A percentile compares a stretch with the other conserved stretches of the same genome.
Conservation (phyloP, 2,329 filamentous ascomycete species). For the Neoarthrinium moseri region DNA sequence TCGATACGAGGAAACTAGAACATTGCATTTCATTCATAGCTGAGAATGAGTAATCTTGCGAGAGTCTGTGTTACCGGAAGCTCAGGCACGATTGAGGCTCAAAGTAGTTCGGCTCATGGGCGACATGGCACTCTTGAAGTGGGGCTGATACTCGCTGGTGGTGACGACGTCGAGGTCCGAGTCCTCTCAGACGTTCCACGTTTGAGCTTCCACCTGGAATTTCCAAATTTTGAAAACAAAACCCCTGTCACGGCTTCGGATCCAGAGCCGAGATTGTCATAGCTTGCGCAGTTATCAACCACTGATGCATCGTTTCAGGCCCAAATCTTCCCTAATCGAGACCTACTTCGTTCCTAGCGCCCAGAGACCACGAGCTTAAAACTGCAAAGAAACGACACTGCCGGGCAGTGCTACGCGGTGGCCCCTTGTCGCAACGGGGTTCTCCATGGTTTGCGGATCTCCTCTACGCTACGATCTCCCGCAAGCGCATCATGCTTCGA, state of each 20-base stretch:
- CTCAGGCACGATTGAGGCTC: no score
- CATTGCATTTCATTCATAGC: no score
- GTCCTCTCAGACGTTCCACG: slow-evolving; percentile 6
- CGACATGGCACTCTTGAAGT: no score
- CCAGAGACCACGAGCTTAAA: slow-evolving; percentile 4
- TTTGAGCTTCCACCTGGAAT: slow-evolving; percentile 1
- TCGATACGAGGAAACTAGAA: no score
- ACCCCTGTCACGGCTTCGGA: neutral
- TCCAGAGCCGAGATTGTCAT: neutral
- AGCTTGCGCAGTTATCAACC: slow-evolving; percentile 2
- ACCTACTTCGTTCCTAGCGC: neutral
- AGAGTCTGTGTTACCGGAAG: no score
- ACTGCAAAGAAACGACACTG: slow-evolving; percentile 9
- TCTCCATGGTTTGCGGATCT: slow-evolving; percentile 6
- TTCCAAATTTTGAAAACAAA: neutral
- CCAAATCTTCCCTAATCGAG: slow-evolving; percentile 1
- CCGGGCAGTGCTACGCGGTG: neutral
- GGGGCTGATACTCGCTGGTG: slow-evolving; percentile 6
- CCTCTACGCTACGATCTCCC: slow-evolving; percentile 5
- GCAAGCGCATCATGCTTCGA: neutral
- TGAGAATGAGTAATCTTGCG: no score
- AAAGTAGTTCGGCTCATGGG: no score
- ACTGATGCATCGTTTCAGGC: neutral
- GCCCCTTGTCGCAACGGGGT: neutral
- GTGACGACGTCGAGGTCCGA: slow-evolving; percentile 9